A percentile compares a stretch with the other conserved stretches of the same genome.
Conservation (phyloP, 768 basidiomycete genomes). For the Butyriboletus loyo region DNA sequence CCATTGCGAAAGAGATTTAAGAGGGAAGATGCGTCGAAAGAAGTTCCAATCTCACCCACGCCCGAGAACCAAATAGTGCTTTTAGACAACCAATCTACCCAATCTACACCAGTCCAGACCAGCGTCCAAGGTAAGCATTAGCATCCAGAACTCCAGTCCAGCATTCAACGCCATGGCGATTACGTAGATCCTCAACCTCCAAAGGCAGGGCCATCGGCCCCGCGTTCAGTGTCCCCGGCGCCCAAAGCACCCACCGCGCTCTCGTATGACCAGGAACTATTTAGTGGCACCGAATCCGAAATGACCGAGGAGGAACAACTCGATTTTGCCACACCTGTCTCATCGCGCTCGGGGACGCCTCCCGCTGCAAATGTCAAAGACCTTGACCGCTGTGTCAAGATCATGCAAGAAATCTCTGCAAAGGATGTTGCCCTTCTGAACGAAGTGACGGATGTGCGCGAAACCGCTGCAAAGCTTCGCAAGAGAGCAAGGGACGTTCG, state of each 20-base stretch:
- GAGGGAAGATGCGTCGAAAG: neutral
- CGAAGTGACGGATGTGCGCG: conserved; percentile 5
- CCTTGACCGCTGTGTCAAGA: conserved; percentile 22
- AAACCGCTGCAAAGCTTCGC: conserved; percentile 17
- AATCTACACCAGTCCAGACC: neutral
- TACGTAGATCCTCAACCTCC: conserved; percentile 1
- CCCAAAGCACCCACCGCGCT: neutral
- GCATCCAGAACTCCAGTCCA: neutral
- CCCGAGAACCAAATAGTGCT: neutral
- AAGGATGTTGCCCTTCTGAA: conserved; percentile 17
- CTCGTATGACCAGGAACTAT: conserved; percentile 9
- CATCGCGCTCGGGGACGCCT: conserved; percentile 23
- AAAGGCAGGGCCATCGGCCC: neutral
- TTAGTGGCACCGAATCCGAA: conserved; percentile 24
- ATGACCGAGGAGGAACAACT: conserved; percentile 18
- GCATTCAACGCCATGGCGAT: neutral
- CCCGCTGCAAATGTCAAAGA: conserved; percentile 11
- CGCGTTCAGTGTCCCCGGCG: neutral
- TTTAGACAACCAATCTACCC: neutral
- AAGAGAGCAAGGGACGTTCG: conserved; percentile 23
- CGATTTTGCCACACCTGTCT: conserved; percentile 21
- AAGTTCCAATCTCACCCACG: neutral
- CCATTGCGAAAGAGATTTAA: conserved; percentile 17
- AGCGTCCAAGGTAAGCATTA: neutral
- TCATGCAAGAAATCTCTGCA: conserved; percentile 25